These are phyloP conservation scores for Kingdonia uniflora DNA, from an alignment of 164 flowering plant genomes.

Conservation along the genomic window DNA sequence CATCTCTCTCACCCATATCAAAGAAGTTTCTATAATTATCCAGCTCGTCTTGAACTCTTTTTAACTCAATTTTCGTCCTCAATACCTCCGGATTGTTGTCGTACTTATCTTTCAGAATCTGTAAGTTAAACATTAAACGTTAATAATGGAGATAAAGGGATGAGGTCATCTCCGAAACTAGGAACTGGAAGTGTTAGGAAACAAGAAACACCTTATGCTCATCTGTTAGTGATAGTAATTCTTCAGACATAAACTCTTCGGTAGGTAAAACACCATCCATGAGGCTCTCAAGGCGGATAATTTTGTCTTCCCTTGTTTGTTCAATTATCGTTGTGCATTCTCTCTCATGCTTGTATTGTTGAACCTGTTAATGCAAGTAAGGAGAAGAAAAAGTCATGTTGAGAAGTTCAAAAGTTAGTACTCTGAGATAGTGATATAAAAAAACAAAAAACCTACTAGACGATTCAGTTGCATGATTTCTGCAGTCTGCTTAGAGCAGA, in stretches of 20 bases:
- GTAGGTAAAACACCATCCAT: slow-evolving; percentile 90
- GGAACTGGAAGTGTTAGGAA: not conserved
- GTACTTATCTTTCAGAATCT: slow-evolving; percentile 80
- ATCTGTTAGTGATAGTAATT: slow-evolving; percentile 50
- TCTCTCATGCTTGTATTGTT: slow-evolving; percentile 94
- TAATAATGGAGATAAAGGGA: not conserved
- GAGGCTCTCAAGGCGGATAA: slow-evolving; percentile 80
- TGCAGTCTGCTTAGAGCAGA: slow-evolving; percentile 63
- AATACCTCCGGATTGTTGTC: slow-evolving; percentile 83
- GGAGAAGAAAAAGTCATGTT: not conserved
- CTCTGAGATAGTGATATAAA: too few relatives aligned
- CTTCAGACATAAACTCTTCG: slow-evolving; percentile 86
- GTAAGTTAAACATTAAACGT: slow-evolving; percentile 11
- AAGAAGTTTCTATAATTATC: slow-evolving; percentile 57
- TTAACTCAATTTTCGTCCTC: slow-evolving; percentile 56
- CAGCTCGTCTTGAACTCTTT: slow-evolving; percentile 72
- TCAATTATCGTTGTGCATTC: slow-evolving; percentile 85
- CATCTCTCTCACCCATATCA: slow-evolving; percentile 88
- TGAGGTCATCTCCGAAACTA: not conserved
- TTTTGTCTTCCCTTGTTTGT: slow-evolving; percentile 88
- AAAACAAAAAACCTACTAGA: slow-evolving; percentile 38
- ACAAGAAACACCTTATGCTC: slow-evolving; percentile 56
- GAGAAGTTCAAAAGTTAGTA: not conserved
- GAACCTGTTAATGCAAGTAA: slow-evolving; percentile 42
- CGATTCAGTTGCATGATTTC: slow-evolving; percentile 87